Base-by-base conservation (phyloP, 805 yeast species). In the Barnettozyma populi region DNA sequence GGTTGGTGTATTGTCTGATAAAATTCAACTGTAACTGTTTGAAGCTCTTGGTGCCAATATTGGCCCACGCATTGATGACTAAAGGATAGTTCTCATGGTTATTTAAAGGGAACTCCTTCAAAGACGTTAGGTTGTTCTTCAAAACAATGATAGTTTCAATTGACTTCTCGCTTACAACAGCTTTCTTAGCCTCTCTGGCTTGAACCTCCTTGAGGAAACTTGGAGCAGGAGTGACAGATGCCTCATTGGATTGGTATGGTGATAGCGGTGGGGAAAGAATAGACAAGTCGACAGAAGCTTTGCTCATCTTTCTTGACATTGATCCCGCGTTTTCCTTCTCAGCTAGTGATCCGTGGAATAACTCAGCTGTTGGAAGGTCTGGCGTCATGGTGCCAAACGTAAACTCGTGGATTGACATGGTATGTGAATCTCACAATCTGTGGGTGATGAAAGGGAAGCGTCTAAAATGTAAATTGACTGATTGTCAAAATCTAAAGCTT, bases 31-130 rank as follows among this genome's bases (percentile, higher is more conserved):
- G 84, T 41, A 68, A 65, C 43, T 60, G 63, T 58, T 76, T 79
- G 64, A 70, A 81, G 42, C 69, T 68, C 34, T 72, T 67, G 5
- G 61, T 52, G 34, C 67, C 67, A 47, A 77, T 57, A 38, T 69
- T 70, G 9, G 62, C 52, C 78, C 81, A 79, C 5, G 86, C 79
- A 55, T 73, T 71, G 48, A 82, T 68, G 34, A 69, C 73, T 51
- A 82, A 63, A 36, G 71, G 67, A 52, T 73, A 72, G 37, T 74
- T 68, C 44, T 70, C 68, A 54, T 66, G 68, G 54, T 73, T 69
- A 47, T 76, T 78, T 41, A 79, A 53, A 47, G 79, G 80, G 63
- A 76, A 79, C 34, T 72, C 57, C 50, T 53, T 45, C 53, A 50
- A 37, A 50, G 57, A 44, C 3, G 51, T 46, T 9, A 46, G 41